A percentile compares a stretch with the other conserved stretches of the same genome.
These are phyloP conservation scores for Porphyrellus cyaneotinctus DNA, from an alignment of 768 basidiomycete species.

Conservation along the genomic window DNA sequence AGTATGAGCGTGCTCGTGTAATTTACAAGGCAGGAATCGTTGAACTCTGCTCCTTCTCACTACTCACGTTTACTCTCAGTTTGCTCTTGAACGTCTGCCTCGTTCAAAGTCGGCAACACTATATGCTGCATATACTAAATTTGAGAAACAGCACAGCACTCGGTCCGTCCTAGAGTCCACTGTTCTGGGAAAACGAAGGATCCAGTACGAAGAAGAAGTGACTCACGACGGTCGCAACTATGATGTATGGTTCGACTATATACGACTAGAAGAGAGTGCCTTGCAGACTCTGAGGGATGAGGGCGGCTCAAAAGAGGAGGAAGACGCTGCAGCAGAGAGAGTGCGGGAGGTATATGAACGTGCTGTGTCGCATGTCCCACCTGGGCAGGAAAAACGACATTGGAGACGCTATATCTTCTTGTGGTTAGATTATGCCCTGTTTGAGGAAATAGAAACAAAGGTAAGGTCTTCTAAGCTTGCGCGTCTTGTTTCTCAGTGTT, in stretches of 20 bases:
- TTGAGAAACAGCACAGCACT: slow-evolving; percentile 96
- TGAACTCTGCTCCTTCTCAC: neutral
- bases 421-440: slow-evolving; percentile 94
- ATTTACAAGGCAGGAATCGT: slow-evolving; percentile 83
- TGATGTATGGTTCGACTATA: slow-evolving; percentile 98
- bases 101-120: slow-evolving; percentile 85
- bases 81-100: slow-evolving; percentile 90
- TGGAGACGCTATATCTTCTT: slow-evolving; percentile 89
- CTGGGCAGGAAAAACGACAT: slow-evolving; percentile 87
- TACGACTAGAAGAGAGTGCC: slow-evolving; percentile 88
- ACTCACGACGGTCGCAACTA: slow-evolving; percentile 90
- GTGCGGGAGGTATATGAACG: slow-evolving; percentile 94
- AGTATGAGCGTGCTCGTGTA: slow-evolving; percentile 93
- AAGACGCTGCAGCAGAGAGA: slow-evolving; percentile 54
- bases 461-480: slow-evolving; percentile 33
- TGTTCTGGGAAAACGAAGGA: slow-evolving; percentile 94
- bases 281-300: slow-evolving; percentile 70
- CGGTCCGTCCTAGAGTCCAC: slow-evolving; percentile 86
- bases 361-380: slow-evolving; percentile 93
- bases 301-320: slow-evolving; percentile 67
- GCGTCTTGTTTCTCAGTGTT: neutral
- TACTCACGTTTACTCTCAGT: slow-evolving; percentile 43
- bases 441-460: slow-evolving; percentile 95
- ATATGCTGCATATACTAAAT: slow-evolving; percentile 92
- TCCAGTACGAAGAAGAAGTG: slow-evolving; percentile 97